Conservation (phyloP, 345 rosid species). For the Heritiera fomes region DNA sequence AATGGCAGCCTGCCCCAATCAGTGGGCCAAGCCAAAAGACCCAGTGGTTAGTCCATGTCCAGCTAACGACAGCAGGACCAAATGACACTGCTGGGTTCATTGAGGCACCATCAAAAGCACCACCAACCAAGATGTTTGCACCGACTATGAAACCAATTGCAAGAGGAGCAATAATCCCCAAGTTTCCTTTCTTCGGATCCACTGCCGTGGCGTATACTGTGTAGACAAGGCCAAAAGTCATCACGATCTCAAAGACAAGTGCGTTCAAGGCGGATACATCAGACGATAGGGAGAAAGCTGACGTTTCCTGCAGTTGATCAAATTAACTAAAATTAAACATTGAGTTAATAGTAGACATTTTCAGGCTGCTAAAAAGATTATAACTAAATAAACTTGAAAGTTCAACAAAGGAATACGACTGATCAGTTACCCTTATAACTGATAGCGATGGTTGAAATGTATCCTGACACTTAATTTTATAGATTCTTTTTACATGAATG, state of each 20-base stretch:
- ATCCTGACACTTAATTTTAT: no score
- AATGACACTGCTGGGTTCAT: slow-evolving; percentile 82
- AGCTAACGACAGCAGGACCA: slow-evolving; percentile 75
- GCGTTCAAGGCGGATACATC: slow-evolving; percentile 53
- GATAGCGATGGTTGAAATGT: no score
- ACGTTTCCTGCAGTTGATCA: slow-evolving; percentile 31
- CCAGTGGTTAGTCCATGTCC: slow-evolving; percentile 74
- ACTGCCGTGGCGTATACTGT: slow-evolving; percentile 68
- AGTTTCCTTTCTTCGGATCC: slow-evolving; percentile 58
- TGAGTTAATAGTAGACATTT: not conserved
- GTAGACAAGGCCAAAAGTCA: slow-evolving; percentile 73
- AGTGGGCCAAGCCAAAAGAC: slow-evolving; percentile 71
- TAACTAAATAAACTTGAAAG: not conserved
- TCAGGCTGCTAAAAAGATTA: not conserved
- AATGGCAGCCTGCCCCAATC: slow-evolving; percentile 54
- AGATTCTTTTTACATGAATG: not conserved
- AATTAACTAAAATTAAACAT: not conserved
- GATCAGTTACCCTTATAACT: not conserved
- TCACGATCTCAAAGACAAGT: slow-evolving; percentile 61
- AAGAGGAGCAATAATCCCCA: slow-evolving; percentile 51
- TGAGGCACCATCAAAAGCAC: slow-evolving; percentile 59
- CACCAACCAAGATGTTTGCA: slow-evolving; percentile 58
- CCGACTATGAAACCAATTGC: slow-evolving; percentile 60
- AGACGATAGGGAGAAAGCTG: slow-evolving; percentile 42
- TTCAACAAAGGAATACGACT: not conserved